These are phyloP conservation scores for Discostella stelligera DNA, from an alignment of 352 stramenopile genomes.

Conservation along the genomic window DNA sequence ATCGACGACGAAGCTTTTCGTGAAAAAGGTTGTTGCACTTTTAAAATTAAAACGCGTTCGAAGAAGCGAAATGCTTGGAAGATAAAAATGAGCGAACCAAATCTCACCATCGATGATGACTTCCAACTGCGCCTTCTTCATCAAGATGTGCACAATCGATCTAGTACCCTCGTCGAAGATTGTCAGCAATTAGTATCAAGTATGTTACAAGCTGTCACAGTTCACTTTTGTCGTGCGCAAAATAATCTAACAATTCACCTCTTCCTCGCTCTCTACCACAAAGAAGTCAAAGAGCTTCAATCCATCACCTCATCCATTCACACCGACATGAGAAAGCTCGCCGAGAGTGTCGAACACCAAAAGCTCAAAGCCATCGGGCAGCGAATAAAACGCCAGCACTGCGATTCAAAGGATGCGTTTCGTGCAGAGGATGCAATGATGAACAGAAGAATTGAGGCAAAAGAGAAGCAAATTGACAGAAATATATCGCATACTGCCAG, in stretches of 20 bases:
- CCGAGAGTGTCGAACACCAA: constrained; percentile 24
- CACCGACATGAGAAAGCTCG: constrained; percentile 11
- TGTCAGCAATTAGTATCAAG: constrained; percentile 33
- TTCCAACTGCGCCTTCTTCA: constrained; percentile 20
- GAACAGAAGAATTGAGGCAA: constrained; percentile 19
- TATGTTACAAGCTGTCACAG: constrained; percentile 4
- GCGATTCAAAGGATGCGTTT: constrained; percentile 2
- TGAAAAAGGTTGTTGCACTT: background rate
- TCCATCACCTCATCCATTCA: constrained; percentile 20
- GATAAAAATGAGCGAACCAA: constrained; percentile 11
- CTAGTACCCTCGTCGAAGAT: constrained; percentile 14
- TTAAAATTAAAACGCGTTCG: background rate
- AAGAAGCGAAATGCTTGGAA: background rate
- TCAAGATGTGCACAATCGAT: constrained; percentile 14
- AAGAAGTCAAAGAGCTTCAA: constrained; percentile 42
- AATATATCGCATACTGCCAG: constrained; percentile 10
- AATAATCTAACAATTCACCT: background rate
- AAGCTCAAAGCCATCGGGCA: constrained; percentile 35
- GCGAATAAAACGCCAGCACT: constrained; percentile 21
- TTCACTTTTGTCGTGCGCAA: constrained; percentile 7
- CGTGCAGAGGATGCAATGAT: constrained; percentile 9
- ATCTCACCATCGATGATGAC: constrained; percentile 25
- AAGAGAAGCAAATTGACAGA: constrained; percentile 16
- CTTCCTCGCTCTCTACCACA: constrained; percentile 1
- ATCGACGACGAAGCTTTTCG: background rate